Percentiles rank a stretch among this genome's conserved stretches.
Conservation (phyloP, 78 protist species). For the Abeoforma whisleri region DNA sequence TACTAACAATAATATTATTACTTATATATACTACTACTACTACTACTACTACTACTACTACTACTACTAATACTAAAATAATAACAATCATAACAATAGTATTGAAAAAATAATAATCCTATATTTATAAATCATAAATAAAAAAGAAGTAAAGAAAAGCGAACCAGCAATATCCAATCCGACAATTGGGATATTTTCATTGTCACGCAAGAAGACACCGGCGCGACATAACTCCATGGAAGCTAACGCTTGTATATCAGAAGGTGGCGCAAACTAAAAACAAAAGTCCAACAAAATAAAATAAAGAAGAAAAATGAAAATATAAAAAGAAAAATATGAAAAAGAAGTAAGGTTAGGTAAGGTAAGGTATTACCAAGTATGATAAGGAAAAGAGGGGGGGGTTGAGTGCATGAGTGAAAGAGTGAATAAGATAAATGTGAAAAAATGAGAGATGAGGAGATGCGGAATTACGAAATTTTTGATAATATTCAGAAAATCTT, state of each 20-base stretch:
- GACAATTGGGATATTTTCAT: slow-evolving; percentile 20
- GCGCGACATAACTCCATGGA: slow-evolving; percentile 26
- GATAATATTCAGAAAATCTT: too few relatives aligned
- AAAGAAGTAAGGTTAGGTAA: neutral
- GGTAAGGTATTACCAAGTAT: neutral
- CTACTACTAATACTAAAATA: too few relatives aligned
- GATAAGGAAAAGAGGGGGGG: neutral
- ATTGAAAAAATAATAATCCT: too few relatives aligned
- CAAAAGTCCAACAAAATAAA: neutral
- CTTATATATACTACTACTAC: too few relatives aligned
- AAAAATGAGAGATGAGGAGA: too few relatives aligned
- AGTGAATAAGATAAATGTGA: too few relatives aligned
- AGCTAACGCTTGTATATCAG: neutral
- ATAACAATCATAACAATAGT: too few relatives aligned
- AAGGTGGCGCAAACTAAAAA: slow-evolving; percentile 18
- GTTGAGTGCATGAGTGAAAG: slow-evolving; percentile 6
- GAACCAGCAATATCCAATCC: slow-evolving; percentile 42
- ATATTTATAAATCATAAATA: too few relatives aligned
- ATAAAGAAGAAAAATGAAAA: neutral
- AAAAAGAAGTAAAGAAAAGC: too few relatives aligned
- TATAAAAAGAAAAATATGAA: neutral
- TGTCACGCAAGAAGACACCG: slow-evolving; percentile 23
- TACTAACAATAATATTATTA: too few relatives aligned
- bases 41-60: too few relatives aligned
- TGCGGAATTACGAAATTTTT: too few relatives aligned